Conservation (phyloP, 1,139 yeast species). For the Hansenula anomala region DNA sequence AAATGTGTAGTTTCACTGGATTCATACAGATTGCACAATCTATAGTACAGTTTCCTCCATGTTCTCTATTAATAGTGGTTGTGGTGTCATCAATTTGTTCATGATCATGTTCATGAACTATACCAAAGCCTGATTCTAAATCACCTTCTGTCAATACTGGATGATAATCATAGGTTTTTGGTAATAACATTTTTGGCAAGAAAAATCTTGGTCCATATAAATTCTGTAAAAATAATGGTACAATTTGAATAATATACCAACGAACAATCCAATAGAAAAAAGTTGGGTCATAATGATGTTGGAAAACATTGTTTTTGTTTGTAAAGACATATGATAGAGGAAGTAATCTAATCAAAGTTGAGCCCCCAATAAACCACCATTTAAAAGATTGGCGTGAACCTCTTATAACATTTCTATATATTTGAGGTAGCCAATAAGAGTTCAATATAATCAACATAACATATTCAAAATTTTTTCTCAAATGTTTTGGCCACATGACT, state of each 20-base stretch:
- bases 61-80: conserved; percentile 14
- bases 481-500: conserved; percentile 55
- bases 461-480: conserved; percentile 57
- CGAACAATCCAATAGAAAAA: conserved; percentile 36
- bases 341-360: conserved; percentile 53
- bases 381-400: conserved; percentile 64
- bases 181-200: conserved; percentile 67
- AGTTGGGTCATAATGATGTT: conserved; percentile 49
- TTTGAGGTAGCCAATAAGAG: conserved; percentile 91
- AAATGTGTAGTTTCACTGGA: conserved; percentile 57
- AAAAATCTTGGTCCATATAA: conserved; percentile 78
- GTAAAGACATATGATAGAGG: conserved; percentile 65
- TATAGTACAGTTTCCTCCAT: conserved; percentile 29
- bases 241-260: conserved; percentile 56
- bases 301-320: conserved; percentile 38
- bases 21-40: conserved; percentile 94
- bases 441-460: conserved; percentile 45
- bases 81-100: conserved; percentile 9
- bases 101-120: conserved; percentile 24
- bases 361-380: conserved; percentile 69
- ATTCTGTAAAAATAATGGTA: conserved; percentile 54
- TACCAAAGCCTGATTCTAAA: conserved; percentile 52
- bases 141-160: conserved; percentile 57
- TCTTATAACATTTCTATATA: conserved; percentile 68
- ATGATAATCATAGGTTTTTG: conserved; percentile 80